A percentile compares a stretch with the other conserved stretches of the same genome.
Conservation (phyloP, 495 filamentous ascomycete genomes). For the Amorphotheca resinae region DNA sequence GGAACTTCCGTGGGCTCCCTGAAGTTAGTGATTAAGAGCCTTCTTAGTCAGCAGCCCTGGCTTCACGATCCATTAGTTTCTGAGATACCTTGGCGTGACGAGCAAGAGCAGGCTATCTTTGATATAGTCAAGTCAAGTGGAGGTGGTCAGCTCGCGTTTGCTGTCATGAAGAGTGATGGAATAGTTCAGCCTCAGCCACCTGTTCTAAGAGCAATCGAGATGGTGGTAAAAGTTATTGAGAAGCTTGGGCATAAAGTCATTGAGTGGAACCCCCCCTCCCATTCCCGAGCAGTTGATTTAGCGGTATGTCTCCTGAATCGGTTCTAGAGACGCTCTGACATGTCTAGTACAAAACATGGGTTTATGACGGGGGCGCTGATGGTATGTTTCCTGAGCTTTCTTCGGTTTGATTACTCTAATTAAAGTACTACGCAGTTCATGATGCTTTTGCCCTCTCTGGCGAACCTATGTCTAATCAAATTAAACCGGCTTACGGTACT, state of each 20-base stretch:
- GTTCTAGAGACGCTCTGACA: neutral
- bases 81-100: constrained; percentile 49
- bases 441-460: constrained; percentile 37
- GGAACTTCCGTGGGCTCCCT: constrained; percentile 36
- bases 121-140: constrained; percentile 24
- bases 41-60: constrained; percentile 49
- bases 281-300: constrained; percentile 5
- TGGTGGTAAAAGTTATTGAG: constrained; percentile 36
- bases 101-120: constrained; percentile 33
- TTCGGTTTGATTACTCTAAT: neutral
- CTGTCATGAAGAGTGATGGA: constrained; percentile 44
- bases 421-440: neutral
- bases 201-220: constrained; percentile 27
- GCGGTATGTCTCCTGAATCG: constrained; percentile 6
- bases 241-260: constrained; percentile 40
- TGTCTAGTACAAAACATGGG: constrained; percentile 30
- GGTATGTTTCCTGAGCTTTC: neutral
- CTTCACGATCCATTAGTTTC: constrained; percentile 47
- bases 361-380: constrained; percentile 32
- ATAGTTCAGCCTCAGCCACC: constrained; percentile 46
- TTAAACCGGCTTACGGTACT: constrained; percentile 24
- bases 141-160: constrained; percentile 32
- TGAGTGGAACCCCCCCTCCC: constrained; percentile 17
- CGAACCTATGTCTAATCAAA: constrained; percentile 33
- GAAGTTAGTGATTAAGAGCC: constrained; percentile 38